A percentile compares a stretch with the other conserved stretches of the same genome.
Evolutionary conservation across 345 rosid genomes (phyloP).

Genomic region (Murraya koenigii): DNA sequence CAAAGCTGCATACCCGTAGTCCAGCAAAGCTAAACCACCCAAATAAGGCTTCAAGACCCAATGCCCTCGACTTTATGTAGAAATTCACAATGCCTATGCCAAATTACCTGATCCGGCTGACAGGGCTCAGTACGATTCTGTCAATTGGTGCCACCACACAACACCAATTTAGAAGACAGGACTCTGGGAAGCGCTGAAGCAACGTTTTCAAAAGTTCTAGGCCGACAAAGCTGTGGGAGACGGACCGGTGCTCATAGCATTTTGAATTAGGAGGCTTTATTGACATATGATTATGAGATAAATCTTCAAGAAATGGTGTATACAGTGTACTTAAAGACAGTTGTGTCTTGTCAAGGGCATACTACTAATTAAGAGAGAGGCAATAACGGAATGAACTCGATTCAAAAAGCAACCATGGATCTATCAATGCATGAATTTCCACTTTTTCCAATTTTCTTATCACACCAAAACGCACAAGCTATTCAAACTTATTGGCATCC

Average conservation of each 20-base stretch:
- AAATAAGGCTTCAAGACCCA: background rate
- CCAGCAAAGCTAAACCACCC: conserved; percentile 26
- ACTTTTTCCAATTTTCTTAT: background rate
- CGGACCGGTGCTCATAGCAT: conserved; percentile 21
- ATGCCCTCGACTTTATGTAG: background rate
- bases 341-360: too few relatives aligned
- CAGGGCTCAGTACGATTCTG: conserved; percentile 5
- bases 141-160: conserved; percentile 4
- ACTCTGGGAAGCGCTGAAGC: background rate
- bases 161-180: background rate
- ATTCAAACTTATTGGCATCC: too few relatives aligned
- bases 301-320: too few relatives aligned
- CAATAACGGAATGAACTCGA: background rate
- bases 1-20: conserved; percentile 16
- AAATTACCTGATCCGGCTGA: conserved; percentile 2
- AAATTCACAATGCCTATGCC: conserved; percentile 11
- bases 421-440: too few relatives aligned
- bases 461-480: too few relatives aligned
- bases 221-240: conserved; percentile 20
- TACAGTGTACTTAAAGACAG: too few relatives aligned
- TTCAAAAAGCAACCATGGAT: background rate
- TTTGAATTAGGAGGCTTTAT: too few relatives aligned
- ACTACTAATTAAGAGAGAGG: background rate
- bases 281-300: too few relatives aligned
- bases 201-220: background rate